phyloP scores from a whole-genome alignment of 495 filamentous ascomycete genomes.

The Xanthoparmelia taractica region DNA sequence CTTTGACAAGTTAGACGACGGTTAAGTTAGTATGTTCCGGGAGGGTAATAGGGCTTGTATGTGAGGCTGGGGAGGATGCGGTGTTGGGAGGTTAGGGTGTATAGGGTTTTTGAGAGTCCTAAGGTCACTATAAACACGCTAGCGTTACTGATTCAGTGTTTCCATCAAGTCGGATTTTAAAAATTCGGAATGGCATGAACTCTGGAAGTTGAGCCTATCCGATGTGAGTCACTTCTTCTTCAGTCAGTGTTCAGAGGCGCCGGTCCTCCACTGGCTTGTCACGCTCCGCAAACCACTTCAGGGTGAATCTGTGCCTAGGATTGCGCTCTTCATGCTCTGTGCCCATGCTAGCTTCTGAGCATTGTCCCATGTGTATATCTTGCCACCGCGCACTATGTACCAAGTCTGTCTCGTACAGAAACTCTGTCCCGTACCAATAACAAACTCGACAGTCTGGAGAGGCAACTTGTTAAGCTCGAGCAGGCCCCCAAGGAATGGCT shows the following conservation, averaged over 20 bases:
- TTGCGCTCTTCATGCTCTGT: not conserved
- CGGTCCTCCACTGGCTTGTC: not conserved
- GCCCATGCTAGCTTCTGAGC: not conserved
- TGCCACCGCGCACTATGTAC: too few relatives aligned
- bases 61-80: too few relatives aligned
- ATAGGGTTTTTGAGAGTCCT: too few relatives aligned
- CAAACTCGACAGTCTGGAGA: not conserved
- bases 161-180: not conserved
- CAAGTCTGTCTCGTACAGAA: too few relatives aligned
- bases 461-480: not conserved
- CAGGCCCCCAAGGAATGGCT: not conserved
- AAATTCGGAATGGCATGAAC: not conserved
- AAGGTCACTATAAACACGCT: not conserved
- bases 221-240: not conserved
- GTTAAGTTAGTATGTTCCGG: too few relatives aligned
- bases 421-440: too few relatives aligned
- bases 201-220: not conserved
- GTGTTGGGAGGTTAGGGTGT: too few relatives aligned
- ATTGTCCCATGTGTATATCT: not conserved
- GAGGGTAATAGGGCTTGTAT: too few relatives aligned
- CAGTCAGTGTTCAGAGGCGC: not conserved
- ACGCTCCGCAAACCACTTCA: not conserved
- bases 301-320: not conserved
- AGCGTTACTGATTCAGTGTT: not conserved
- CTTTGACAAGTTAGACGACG: too few relatives aligned